phyloP scores from a whole-genome alignment of 805 yeast genomes.

The Vanderwaltozyma polyspora region DNA sequence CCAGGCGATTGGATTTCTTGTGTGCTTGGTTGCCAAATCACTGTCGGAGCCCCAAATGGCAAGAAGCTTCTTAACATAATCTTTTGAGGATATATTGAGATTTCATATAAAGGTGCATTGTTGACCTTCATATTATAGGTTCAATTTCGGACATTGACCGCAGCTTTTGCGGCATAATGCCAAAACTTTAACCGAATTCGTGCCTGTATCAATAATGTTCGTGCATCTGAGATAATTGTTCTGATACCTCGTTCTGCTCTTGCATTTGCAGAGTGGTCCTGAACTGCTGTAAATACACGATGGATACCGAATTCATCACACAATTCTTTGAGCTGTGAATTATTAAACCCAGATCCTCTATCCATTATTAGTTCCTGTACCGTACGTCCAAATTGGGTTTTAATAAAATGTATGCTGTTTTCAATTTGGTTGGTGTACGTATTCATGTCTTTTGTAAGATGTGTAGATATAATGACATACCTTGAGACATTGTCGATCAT shows the following conservation, averaged over 20 bases:
- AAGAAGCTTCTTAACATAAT: not conserved
- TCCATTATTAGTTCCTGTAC: not conserved
- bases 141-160: not conserved
- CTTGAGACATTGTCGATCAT: constrained; percentile 7
- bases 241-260: not conserved
- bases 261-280: not conserved
- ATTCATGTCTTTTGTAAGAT: not conserved
- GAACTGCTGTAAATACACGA: not conserved
- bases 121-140: too few relatives aligned
- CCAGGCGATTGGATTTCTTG: not conserved
- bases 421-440: not conserved
- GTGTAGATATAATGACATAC: constrained; percentile 1
- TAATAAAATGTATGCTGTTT: too few relatives aligned
- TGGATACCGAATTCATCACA: not conserved
- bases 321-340: not conserved
- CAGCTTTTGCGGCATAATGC: not conserved
- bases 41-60: not conserved
- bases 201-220: not conserved
- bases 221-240: not conserved
- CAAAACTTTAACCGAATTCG: not conserved
- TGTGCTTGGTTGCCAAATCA: too few relatives aligned
- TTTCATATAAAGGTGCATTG: not conserved
- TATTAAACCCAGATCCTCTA: not conserved
- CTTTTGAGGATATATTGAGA: not conserved
- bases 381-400: not conserved